Evolutionary conservation across 116 monocot genomes (phyloP), one percentile per base, ranked within the genome.

Genomic region (Dioscorea cayenensis): DNA sequence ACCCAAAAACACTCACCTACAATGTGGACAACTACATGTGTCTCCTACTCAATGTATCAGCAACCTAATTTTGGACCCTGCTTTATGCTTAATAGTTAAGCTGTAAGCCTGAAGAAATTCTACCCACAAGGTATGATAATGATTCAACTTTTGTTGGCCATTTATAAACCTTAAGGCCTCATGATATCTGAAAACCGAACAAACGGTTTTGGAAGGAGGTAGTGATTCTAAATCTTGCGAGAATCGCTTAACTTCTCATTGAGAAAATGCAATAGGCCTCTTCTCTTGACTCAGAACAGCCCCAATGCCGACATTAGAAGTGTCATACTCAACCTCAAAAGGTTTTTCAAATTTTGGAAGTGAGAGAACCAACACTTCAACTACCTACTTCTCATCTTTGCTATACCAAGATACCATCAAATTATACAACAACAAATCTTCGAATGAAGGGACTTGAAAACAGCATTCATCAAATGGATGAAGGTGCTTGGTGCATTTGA

Each of bases 141-240:
- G 14, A 37, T 71, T 60, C 29, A 71, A 18, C 28, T 71, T 60
- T 7, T 60, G 18, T 21, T 60, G 55, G 4, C 29, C 32, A 20
- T 62, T 59, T 43, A 43, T 43, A 8, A 61, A 62, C 60, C 60
- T 71, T 20, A 71, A 71, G 4, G 60, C 37, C 35, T 77, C 25
- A 67, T 63, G 25, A 63, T 63, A 63, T 63, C 63, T 22, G 27
- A 25, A 63, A 63, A 63, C 25, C 1, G 63, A 63, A 63, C 23
- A 25, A 65, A 65, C 8, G 12, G 1, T 19, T 65, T 65, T 14
- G 21, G 13, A 13, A 65, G 28, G 4, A 65, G 35, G 35, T 35
- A 65, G 10, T 35, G 65, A 12, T 13, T 6, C 29, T 36, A 65
- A 7, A 36, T 65, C 65, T 36, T 28, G 18, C 36, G 27, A 36